These are phyloP conservation scores for Ocimum tenuiflorum DNA, from an alignment of 257 asterid species.

Conservation along the genomic window DNA sequence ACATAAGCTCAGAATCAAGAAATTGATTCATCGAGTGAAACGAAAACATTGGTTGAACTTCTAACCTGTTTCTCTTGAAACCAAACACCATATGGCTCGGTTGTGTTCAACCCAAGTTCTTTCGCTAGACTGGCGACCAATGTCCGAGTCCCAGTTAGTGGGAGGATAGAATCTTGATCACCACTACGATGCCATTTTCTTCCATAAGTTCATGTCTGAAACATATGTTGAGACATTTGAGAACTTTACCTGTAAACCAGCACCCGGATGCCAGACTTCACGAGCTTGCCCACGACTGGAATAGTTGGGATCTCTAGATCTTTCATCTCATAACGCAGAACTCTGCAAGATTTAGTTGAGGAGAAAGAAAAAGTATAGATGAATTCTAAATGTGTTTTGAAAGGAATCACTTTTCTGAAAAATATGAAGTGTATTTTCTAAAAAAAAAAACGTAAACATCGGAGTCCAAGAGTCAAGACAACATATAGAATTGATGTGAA, in stretches of 20 bases:
- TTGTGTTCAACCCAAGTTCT: conserved; percentile 40
- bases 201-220: background rate
- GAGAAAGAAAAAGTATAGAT: too few relatives aligned
- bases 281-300: conserved; percentile 31
- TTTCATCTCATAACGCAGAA: conserved; percentile 34
- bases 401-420: too few relatives aligned
- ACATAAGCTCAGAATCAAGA: too few relatives aligned
- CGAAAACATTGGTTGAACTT: too few relatives aligned
- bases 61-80: conserved; percentile 35
- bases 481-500: background rate
- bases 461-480: too few relatives aligned
- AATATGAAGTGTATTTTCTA: too few relatives aligned
- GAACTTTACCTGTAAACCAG: conserved; percentile 38
- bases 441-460: too few relatives aligned
- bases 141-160: conserved; percentile 53
- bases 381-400: too few relatives aligned
- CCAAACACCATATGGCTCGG: conserved; percentile 61
- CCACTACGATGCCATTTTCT: conserved; percentile 40
- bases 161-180: conserved; percentile 84
- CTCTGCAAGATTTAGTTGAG: conserved; percentile 23
- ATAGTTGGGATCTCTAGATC: conserved; percentile 43
- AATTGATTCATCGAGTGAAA: too few relatives aligned
- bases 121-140: conserved; percentile 50
- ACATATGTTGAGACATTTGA: background rate
- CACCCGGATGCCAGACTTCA: conserved; percentile 35